Evolutionary conservation across 768 basidiomycete species (phyloP), one percentile per base, ranked within the genome.

Genomic region (Suillus discolor): DNA sequence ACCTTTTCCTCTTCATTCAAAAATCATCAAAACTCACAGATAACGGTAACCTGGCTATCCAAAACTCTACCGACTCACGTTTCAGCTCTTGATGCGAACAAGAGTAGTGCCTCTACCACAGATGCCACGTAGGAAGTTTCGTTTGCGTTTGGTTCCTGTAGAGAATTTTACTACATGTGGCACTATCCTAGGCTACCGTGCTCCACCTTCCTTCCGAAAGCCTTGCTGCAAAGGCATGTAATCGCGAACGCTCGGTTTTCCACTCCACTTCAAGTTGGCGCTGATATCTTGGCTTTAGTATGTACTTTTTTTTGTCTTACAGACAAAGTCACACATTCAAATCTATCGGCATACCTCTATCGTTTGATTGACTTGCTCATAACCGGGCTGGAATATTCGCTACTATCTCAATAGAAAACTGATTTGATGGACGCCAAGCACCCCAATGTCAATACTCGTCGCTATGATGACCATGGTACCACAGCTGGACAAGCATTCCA

Each of bases 121-220:
- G 39, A 42, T 28, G 59, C 59, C 59, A 60, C 59, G 59, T 60
- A 60, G 59, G 39, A 60, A 20, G 39, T 60, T 60, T 42, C 39
- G 59, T 42, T 59, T 60, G 59, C 25, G 59, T 60, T 60, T 28
- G 59, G 59, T 60, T 60, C 25, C 41, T 60, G 59, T 12, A 60
- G 28, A 60, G 59, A 60, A 51, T 42, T 42, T 60, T 60, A 13
- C 59, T 60, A 42, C 25, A 60, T 55, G 41, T 42, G 57, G 57
- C 34, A 41, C 59, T 39, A 60, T 25, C 28, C 28, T 39, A 25
- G 57, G 25, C 25, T 28, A 42, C 36, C 8, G 36, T 25, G 28
- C 16, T 25, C 59, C 42, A 42, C 25, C 41, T 15, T 57, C 36
- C 36, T 55, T 36, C 54, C 12, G 23, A 36, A 57, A 39, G 57